A percentile compares a stretch with the other conserved stretches of the same genome.
These are phyloP conservation scores for Suillus paluster DNA, from an alignment of 768 basidiomycete species.

Conservation along the genomic window DNA sequence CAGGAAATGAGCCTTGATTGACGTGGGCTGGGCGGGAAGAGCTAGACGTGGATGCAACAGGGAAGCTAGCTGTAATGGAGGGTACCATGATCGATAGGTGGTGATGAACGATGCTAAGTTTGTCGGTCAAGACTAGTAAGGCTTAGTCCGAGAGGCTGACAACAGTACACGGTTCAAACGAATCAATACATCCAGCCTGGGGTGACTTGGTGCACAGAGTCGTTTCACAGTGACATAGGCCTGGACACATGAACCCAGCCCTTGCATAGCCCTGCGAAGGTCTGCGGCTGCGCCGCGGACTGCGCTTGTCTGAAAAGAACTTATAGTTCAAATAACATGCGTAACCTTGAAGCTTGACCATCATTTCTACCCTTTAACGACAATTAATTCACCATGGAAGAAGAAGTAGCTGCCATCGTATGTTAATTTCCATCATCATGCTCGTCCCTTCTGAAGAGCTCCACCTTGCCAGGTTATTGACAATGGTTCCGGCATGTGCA, in stretches of 20 bases:
- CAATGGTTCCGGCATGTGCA: slow-evolving; percentile 99
- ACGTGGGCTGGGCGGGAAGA: background rate
- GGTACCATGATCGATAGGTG: background rate
- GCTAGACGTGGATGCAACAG: background rate
- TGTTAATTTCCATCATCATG: slow-evolving; percentile 18
- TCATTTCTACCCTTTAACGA: slow-evolving; percentile 28
- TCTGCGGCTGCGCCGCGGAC: background rate
- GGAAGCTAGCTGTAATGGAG: background rate
- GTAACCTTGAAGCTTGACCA: slow-evolving; percentile 1
- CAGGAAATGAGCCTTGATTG: slow-evolving; percentile 5
- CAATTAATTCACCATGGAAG: slow-evolving; percentile 53
- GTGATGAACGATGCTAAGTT: too few species aligned
- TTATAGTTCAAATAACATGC: background rate
- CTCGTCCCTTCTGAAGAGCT: slow-evolving; percentile 3
- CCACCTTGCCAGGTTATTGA: slow-evolving; percentile 70
- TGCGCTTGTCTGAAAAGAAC: background rate
- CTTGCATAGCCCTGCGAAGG: too few species aligned
- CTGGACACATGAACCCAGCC: too few species aligned
- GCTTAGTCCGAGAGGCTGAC: background rate
- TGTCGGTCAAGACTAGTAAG: background rate
- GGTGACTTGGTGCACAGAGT: too few species aligned
- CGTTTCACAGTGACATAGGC: too few species aligned
- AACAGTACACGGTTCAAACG: background rate
- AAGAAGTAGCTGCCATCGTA: slow-evolving; percentile 65
- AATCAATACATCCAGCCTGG: too few species aligned